Percentiles rank a stretch among this genome's conserved stretches.
These are phyloP conservation scores for Colletotrichum sp. DNA, from an alignment of 2,329 filamentous ascomycete genomes.

Conservation along the genomic window DNA sequence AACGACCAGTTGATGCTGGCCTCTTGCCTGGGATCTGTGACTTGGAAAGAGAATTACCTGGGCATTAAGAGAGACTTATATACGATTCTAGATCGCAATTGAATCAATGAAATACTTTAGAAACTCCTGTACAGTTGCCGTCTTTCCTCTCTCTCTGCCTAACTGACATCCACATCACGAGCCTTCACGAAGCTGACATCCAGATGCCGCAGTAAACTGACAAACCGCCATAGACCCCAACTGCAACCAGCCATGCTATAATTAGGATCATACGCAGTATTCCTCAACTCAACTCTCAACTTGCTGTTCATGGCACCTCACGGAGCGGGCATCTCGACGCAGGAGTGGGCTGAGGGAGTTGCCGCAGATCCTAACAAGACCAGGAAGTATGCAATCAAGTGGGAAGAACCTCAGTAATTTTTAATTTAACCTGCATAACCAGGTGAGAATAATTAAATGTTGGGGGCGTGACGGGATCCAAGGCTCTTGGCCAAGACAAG, in stretches of 20 bases:
- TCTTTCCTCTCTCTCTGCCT: not conserved
- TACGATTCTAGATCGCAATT: not conserved
- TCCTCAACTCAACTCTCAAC: not conserved
- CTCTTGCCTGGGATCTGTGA: not conserved
- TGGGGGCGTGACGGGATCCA: not conserved
- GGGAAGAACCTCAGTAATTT: not conserved
- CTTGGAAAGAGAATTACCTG: not conserved
- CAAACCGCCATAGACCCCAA: not conserved
- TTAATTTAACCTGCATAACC: not conserved
- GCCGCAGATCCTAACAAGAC: not conserved
- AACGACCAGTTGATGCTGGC: not conserved
- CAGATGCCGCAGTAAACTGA: not conserved
- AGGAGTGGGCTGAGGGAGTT: not conserved
- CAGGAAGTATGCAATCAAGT: not conserved
- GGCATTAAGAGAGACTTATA: not conserved
- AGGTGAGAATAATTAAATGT: not conserved
- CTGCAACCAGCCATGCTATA: not conserved
- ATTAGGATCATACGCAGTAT: not conserved
- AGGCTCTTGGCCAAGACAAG: not conserved
- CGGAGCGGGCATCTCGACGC: not conserved
- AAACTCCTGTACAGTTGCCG: not conserved
- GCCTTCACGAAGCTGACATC: not conserved
- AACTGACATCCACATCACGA: not conserved
- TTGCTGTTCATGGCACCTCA: not conserved
- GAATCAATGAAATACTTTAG: not conserved